Base-by-base conservation (phyloP, 352 stramenopile species). In the Phytopythium boreale region DNA sequence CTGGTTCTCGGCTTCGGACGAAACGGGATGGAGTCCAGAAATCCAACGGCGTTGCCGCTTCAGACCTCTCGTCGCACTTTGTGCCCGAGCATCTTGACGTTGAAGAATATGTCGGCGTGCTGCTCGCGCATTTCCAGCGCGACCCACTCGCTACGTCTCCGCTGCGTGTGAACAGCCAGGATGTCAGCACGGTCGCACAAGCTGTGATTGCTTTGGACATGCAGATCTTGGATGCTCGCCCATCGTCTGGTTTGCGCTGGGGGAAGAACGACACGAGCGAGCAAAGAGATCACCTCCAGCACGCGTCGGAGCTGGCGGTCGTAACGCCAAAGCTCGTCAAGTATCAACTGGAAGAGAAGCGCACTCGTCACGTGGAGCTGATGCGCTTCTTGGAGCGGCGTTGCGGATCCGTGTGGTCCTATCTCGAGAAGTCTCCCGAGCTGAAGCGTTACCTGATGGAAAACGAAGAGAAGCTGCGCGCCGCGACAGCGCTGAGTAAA, bases 341-440 rank as follows among this genome's bases (percentile, higher is more conserved):
- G 9, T 94, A 90, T 56, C 87, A 96, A 56, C 68, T 96, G 11
- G 80, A 94, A 69, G 85, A 96, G 60, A 96, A 96, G 58, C 68
- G 70, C 24, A 71, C 72, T 57, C 76, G 82, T 15, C 82, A 88
- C 36, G 63, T 73, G 22, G 70, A 78, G 27, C 92, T 94, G 34
- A 59, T 92, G 31, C 59, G 69, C 9, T 96, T 96, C 49, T 50
- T 96, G 27, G 73, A 90, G 41, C 77, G 72, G 41, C 82, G 81
- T 9, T 92, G 83, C 63, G 65, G 53, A 7, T 68, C 71, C 11
- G 81, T 89, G 10, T 94, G 85, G 85, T 64, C 80, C 5, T 80
- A 75, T 53, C 78, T 94, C 46, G 59, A 80, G 59, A 61, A 73
- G 0, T 92, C 83, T 0, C 62, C 72, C 3, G 80, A 91, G 14